Base-by-base conservation (phyloP, 108 stramenopile genomes). In the Schizochytrium sp. region DNA sequence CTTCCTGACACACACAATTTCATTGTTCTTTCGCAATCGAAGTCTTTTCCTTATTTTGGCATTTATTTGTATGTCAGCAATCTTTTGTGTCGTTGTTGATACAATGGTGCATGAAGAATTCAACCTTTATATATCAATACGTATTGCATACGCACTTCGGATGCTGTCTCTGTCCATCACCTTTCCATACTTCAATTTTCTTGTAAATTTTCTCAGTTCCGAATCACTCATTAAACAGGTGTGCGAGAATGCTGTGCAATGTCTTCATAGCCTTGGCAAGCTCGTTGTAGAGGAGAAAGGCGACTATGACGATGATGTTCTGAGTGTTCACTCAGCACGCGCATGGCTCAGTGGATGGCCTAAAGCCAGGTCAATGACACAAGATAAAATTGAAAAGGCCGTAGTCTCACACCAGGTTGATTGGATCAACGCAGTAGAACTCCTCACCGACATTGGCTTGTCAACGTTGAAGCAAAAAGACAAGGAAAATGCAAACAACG, bases 111-210 rank as follows among this genome's bases (percentile, higher is more conserved):
- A 47, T 0, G 53, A 55, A 2, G 53, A 83, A 10, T 83, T 2
- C 76, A 1, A 55, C n/a, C 8, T 55, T 3, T 10, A 5, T 38
- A 53, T 42, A 40, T 13, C 76, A 10, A 3, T 83, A 38, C 42
- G 28, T 72, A 17, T 72, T 0, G 76, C 76, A 8, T 49, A 55
- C 53, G 13, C 76, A 28, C 76, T 83, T 7, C 76, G 76, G 50
- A 55, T 83, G 50, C 76, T 83, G 7, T 49, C 76, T 1, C 76
- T 83, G n/a, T 83, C 76, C 76, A 83, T 83, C 76, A 83, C 76
- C 8, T 83, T 83, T 42, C 76, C 76, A 83, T 83, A 83, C 53
- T 83, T 83, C 76, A 83, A 83, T 53, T 83, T 83, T 28, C 55
- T 83, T 47, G 76, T 83, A 17, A 83, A 83, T 42, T 83, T 83